Conservation (phyloP, 768 basidiomycete genomes). For the Cantharellus anzutake region DNA sequence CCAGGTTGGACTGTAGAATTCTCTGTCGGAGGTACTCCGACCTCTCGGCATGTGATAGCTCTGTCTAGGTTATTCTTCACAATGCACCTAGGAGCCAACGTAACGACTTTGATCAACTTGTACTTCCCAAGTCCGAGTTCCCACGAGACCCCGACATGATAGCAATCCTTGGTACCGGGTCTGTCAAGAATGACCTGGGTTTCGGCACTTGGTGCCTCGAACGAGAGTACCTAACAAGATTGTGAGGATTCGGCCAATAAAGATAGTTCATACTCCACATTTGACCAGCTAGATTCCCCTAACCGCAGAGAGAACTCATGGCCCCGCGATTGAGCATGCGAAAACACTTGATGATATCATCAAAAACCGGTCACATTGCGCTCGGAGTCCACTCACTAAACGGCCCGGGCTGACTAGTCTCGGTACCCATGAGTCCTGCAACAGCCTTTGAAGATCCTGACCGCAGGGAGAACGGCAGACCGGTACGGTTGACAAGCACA, state of each 20-base stretch:
- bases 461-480: constrained; percentile 56
- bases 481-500: constrained; percentile 83
- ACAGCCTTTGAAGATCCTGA: constrained; percentile 54
- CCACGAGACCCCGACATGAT: constrained; percentile 80
- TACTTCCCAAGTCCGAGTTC: constrained; percentile 92
- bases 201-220: constrained; percentile 88
- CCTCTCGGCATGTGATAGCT: constrained; percentile 65
- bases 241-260: background rate
- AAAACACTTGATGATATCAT: constrained; percentile 41
- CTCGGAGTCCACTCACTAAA: constrained; percentile 41
- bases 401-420: constrained; percentile 37
- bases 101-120: constrained; percentile 87
- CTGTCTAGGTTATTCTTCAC: constrained; percentile 61
- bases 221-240: constrained; percentile 45
- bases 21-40: constrained; percentile 48
- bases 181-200: constrained; percentile 58
- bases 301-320: constrained; percentile 71
- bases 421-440: constrained; percentile 58
- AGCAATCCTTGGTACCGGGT: constrained; percentile 37
- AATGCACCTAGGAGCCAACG: constrained; percentile 76
- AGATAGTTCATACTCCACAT: constrained; percentile 25
- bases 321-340: constrained; percentile 59
- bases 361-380: background rate
- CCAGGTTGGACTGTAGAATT: constrained; percentile 44
- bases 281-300: constrained; percentile 78